Conservation (phyloP, 148 eudicot genomes). For the Silene latifolia region DNA sequence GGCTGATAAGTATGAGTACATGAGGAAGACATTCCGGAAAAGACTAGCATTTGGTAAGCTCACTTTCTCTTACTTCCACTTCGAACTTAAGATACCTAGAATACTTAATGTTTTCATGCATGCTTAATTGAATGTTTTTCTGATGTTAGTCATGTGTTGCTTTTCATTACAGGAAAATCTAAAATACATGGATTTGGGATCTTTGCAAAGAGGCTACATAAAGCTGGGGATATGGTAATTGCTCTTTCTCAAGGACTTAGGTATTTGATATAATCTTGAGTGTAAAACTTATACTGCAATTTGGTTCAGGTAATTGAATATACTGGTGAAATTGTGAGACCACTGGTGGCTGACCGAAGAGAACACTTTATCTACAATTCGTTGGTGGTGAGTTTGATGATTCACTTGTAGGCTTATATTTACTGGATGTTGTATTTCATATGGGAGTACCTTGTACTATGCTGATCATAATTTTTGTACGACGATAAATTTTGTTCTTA, state of each 20-base stretch:
- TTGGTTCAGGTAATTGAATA: conserved; percentile 77
- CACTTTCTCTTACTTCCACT: background rate
- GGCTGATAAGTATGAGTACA: conserved; percentile 83
- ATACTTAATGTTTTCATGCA: background rate
- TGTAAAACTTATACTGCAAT: conserved; percentile 3
- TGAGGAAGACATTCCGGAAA: conserved; percentile 73
- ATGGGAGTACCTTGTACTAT: background rate
- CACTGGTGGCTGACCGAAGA: conserved; percentile 88
- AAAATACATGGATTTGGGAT: conserved; percentile 97
- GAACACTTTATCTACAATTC: conserved; percentile 85
- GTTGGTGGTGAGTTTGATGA: conserved; percentile 63
- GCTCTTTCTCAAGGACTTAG: background rate
- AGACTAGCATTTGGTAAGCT: conserved; percentile 86
- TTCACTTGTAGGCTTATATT: background rate
- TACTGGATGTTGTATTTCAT: background rate
- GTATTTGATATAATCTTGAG: background rate
- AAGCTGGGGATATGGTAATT: conserved; percentile 94
- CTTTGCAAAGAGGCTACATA: conserved; percentile 79
- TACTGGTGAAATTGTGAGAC: conserved; percentile 89
- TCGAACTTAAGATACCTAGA: background rate
- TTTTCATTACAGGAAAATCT: conserved; percentile 62
- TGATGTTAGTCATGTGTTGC: conserved; percentile 3
- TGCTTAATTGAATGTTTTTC: background rate
- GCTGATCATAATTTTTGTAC: conserved; percentile 8
- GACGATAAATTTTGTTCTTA: background rate